Conservation (phyloP, 2,329 filamentous ascomycete species). For the Beauveria bassiana region DNA sequence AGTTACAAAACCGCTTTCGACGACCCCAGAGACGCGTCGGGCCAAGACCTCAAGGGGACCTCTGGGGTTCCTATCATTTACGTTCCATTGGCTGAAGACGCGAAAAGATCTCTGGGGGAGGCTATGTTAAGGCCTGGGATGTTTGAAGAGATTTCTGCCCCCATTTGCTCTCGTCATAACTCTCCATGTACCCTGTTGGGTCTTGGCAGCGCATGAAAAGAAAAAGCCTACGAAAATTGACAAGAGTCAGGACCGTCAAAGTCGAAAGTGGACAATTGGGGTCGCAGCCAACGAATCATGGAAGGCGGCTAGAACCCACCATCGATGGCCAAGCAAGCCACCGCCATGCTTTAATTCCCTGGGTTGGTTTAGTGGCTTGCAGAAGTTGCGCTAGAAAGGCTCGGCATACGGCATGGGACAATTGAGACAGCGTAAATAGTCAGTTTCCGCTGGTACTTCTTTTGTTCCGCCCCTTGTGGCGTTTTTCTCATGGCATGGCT, state of each 20-base stretch:
- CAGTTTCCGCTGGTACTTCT: not conserved
- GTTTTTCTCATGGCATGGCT: not conserved
- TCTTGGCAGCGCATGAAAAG: not conserved
- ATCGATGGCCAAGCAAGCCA: not conserved
- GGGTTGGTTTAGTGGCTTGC: not conserved
- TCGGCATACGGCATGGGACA: conserved; percentile 4
- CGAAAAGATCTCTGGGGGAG: not conserved
- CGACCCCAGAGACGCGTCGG: conserved; percentile 6
- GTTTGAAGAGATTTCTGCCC: conserved; percentile 1
- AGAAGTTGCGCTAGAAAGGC: not conserved
- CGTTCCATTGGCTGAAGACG: not conserved
- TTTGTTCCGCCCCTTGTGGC: not conserved
- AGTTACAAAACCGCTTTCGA: not conserved
- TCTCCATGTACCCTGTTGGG: not conserved
- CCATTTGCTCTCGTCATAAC: not conserved
- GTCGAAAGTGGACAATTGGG: not conserved
- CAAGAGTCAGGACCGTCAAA: not conserved
- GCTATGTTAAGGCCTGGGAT: not conserved
- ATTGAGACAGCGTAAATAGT: not conserved
- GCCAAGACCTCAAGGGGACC: not conserved
- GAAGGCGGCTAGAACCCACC: not conserved
- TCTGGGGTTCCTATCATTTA: not conserved
- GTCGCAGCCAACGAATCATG: not conserved
- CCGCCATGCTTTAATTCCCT: not conserved
- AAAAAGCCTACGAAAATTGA: not conserved